Base-by-base conservation (phyloP, 768 basidiomycete genomes). In the Podaxis mareebaensis region DNA sequence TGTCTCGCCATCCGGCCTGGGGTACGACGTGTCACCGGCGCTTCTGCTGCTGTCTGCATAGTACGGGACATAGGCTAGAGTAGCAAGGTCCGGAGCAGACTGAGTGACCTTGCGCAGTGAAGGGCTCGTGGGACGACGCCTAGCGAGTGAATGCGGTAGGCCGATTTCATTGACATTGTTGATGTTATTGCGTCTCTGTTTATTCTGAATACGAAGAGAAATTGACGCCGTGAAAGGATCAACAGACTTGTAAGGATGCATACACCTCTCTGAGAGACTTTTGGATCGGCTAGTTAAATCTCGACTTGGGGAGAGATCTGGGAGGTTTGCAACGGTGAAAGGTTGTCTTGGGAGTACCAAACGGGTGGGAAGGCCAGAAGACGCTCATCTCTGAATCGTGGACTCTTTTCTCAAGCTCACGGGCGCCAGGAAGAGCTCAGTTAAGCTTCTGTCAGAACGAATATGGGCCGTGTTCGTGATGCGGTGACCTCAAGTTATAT, bases 161-260 rank as follows among this genome's bases (percentile, higher is more conserved):
- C 44, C 44, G 13, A 58, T 58, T 11, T 49, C 42, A 33, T 58
- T 44, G 12, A 58, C 46, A 20, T 28, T 58, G 11, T 22, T 46
- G 13, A 49, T 49, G 12, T 22, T 48, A n/a, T 15, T 58, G 8
- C 46, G 15, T 3, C 57, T 49, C 26, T 30, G 57, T 15, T 58
- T 58, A 3, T 46, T 46, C 30, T 36, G 7, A 33, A 33, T 33
- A 4, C 28, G 42, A 10, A 30, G 46, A 2, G 42, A 48, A 28
- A 58, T 48, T 7, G 57, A 58, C 15, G 57, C 46, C 6, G 57
- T 36, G 26, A 58, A 58, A 15, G 57, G 57, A 49, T 58, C 57
- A 0, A 58, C 15, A 33, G 57, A 24, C 20, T 49, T 4, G 30
- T 58, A 58, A 6, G 57, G 57, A 30, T 58, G 57, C 26, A 30